Evolutionary conservation across 2,329 filamentous ascomycete species (phyloP).

Genomic region (Talaromyces sp.): DNA sequence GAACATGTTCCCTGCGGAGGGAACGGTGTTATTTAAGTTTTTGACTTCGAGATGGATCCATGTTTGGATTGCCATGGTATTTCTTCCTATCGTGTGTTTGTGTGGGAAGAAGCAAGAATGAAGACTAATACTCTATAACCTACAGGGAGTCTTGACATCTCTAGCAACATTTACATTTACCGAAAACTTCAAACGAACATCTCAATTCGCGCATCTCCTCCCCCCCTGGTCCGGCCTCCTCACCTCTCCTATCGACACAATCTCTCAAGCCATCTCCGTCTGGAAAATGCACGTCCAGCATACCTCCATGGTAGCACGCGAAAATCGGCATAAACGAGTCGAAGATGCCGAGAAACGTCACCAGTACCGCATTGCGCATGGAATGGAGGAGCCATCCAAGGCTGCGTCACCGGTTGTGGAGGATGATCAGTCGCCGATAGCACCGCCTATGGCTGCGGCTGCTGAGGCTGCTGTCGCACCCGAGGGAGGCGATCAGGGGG

Average conservation of each 20-base stretch:
- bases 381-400: slow-evolving; percentile 57
- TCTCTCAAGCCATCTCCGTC: slow-evolving; percentile 65
- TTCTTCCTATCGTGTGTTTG: slow-evolving; percentile 23
- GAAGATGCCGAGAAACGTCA: slow-evolving; percentile 86
- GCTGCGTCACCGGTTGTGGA: slow-evolving; percentile 27
- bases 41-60: slow-evolving; percentile 74
- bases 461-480: background rate
- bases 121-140: background rate
- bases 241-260: slow-evolving; percentile 65
- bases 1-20: slow-evolving; percentile 79
- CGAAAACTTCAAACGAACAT: slow-evolving; percentile 73
- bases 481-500: slow-evolving; percentile 28
- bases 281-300: slow-evolving; percentile 73
- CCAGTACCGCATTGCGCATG: slow-evolving; percentile 82
- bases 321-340: slow-evolving; percentile 68
- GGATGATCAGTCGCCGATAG: slow-evolving; percentile 41
- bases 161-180: slow-evolving; percentile 72
- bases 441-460: slow-evolving; percentile 27
- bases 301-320: slow-evolving; percentile 63
- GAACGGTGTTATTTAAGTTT: slow-evolving; percentile 81
- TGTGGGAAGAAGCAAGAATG: background rate
- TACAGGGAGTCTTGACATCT: slow-evolving; percentile 62
- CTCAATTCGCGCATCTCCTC: slow-evolving; percentile 75
- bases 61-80: slow-evolving; percentile 76
- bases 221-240: slow-evolving; percentile 68